A percentile compares a stretch with the other conserved stretches of the same genome.
These are phyloP conservation scores for Nakaseomyces sp. DNA, from an alignment of 1,139 yeast species.

Conservation along the genomic window DNA sequence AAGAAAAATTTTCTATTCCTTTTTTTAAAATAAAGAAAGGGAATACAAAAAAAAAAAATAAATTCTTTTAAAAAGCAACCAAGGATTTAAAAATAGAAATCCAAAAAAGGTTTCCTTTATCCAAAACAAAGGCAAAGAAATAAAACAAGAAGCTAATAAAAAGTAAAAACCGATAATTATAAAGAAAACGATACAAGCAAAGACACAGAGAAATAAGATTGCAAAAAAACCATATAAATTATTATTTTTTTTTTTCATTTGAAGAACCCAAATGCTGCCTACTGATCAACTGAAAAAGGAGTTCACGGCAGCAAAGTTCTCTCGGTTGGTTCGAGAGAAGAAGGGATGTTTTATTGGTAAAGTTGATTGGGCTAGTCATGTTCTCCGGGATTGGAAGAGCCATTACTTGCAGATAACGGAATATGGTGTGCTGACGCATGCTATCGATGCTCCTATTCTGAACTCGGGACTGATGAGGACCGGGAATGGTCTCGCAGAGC, in stretches of 20 bases:
- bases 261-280: background rate
- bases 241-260: too few relatives aligned
- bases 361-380: conserved; percentile 26
- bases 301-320: conserved; percentile 1
- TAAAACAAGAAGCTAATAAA: too few relatives aligned
- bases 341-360: conserved; percentile 21
- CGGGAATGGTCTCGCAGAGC: background rate
- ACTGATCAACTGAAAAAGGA: conserved; percentile 1
- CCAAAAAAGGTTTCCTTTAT: too few relatives aligned
- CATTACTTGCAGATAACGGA: conserved; percentile 20
- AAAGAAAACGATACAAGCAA: too few relatives aligned
- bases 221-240: too few relatives aligned
- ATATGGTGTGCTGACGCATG: conserved; percentile 22
- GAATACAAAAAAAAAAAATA: background rate
- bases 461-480: background rate
- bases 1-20: too few relatives aligned
- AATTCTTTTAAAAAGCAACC: too few relatives aligned
- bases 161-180: too few relatives aligned
- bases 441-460: conserved; percentile 9
- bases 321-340: conserved; percentile 1
- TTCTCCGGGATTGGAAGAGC: conserved; percentile 17
- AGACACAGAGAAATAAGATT: too few relatives aligned
- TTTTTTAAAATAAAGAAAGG: background rate
- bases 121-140: too few relatives aligned
- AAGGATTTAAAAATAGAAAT: background rate